Conservation (phyloP, 345 rosid genomes). For the Cardamine chenopodiifolia region DNA sequence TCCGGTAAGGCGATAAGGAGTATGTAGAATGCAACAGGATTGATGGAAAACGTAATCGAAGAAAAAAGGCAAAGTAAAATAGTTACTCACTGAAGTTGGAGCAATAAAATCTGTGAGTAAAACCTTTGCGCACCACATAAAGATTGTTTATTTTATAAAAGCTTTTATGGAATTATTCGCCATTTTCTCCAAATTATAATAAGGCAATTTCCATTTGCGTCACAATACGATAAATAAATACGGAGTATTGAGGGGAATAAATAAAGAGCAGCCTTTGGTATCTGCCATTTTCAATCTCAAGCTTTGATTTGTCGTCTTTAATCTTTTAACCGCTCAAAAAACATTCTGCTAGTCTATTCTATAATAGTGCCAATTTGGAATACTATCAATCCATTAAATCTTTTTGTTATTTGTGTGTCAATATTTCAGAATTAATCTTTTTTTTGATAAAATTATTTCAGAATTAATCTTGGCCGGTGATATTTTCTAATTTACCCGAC, state of each 20-base stretch:
- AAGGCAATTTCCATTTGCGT: constrained; percentile 35
- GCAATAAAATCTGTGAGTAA: constrained; percentile 17
- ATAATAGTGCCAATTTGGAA: constrained; percentile 7
- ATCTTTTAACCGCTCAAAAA: too few species aligned
- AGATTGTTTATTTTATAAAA: neutral
- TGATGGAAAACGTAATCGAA: neutral
- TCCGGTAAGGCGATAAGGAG: neutral
- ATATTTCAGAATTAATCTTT: too few species aligned
- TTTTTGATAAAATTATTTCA: too few species aligned
- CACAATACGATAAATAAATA: constrained; percentile 26
- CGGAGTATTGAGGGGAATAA: constrained; percentile 18
- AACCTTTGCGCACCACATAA: constrained; percentile 20
- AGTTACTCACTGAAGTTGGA: constrained; percentile 19
- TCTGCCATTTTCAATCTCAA: constrained; percentile 22
- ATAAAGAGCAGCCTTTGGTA: constrained; percentile 20
- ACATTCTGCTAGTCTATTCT: neutral
- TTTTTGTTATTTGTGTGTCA: neutral
- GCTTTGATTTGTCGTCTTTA: constrained; percentile 8
- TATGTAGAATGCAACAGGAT: constrained; percentile 17
- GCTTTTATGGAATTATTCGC: constrained; percentile 29
- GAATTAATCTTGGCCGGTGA: neutral
- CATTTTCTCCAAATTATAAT: constrained; percentile 24
- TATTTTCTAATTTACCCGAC: neutral
- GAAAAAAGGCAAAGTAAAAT: neutral
- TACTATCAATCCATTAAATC: neutral